phyloP scores from a whole-genome alignment of 2,329 filamentous ascomycete species.

The Arthrobotrys pseudoclavata region DNA sequence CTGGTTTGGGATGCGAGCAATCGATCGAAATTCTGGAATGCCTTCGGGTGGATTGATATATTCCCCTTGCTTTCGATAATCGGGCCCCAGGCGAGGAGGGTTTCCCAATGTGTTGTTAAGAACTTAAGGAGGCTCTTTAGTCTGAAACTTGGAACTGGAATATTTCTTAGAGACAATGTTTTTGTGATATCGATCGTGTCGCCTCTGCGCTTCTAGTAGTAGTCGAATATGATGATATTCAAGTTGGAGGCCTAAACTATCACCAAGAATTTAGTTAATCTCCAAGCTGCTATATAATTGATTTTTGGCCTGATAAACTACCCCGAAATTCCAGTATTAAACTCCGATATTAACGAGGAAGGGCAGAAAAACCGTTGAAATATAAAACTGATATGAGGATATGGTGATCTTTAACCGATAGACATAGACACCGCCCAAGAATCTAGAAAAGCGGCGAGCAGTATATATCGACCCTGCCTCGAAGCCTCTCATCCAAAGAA shows the following conservation, averaged over 20 bases:
- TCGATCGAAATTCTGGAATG: conserved; percentile 35
- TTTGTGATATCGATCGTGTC: conserved; percentile 14
- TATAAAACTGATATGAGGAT: conserved; percentile 4
- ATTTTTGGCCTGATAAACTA: background rate
- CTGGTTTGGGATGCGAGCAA: conserved; percentile 22
- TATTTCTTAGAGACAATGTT: conserved; percentile 10
- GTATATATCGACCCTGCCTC: conserved; percentile 26
- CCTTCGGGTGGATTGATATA: conserved; percentile 15
- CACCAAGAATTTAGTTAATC: conserved; percentile 27
- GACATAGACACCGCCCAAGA: background rate
- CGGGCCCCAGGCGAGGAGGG: conserved; percentile 12
- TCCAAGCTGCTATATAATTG: background rate
- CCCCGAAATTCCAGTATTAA: conserved; percentile 15
- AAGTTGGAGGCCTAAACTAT: conserved; percentile 13
- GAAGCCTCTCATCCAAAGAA: conserved; percentile 16
- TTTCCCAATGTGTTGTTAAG: conserved; percentile 35
- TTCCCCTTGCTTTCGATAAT: conserved; percentile 54
- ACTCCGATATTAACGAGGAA: conserved; percentile 18
- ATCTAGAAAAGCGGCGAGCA: conserved; percentile 6
- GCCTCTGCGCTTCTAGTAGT: conserved; percentile 16
- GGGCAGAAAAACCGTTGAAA: background rate
- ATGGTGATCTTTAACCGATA: conserved; percentile 13
- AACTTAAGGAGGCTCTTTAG: conserved; percentile 8
- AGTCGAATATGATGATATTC: conserved; percentile 1
- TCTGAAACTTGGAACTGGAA: conserved; percentile 7